Percentiles rank a stretch among this genome's conserved stretches.
These are phyloP conservation scores for Backusella macrospora DNA, from an alignment of 192 early-diverging fungal genomes.

Conservation along the genomic window DNA sequence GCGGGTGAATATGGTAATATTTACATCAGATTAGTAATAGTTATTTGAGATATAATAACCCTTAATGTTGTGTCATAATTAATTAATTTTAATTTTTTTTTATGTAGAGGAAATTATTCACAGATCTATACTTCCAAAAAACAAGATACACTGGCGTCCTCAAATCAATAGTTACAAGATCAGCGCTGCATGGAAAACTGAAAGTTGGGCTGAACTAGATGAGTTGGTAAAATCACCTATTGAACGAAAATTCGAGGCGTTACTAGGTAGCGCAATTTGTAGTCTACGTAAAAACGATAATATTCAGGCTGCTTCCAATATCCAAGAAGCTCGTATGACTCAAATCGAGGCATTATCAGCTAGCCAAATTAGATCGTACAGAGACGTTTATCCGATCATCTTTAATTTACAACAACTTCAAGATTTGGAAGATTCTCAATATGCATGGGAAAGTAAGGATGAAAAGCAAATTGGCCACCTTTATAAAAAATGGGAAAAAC, in stretches of 20 bases:
- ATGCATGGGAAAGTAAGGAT: background rate
- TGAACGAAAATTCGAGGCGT: conserved; percentile 56
- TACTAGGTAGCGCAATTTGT: conserved; percentile 56
- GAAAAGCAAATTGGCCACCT: background rate
- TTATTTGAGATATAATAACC: no score
- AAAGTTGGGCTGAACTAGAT: conserved; percentile 61
- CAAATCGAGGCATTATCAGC: conserved; percentile 57
- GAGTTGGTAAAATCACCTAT: conserved; percentile 39
- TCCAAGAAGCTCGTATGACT: conserved; percentile 47
- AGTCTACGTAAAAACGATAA: conserved; percentile 45
- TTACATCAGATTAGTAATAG: background rate
- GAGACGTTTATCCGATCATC: conserved; percentile 57
- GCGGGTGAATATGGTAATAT: conserved; percentile 68
- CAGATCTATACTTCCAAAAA: conserved; percentile 42
- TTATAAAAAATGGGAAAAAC: background rate
- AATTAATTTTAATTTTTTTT: background rate
- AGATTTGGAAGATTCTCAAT: conserved; percentile 56
- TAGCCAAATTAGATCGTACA: conserved; percentile 69
- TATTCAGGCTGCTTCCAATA: conserved; percentile 32
- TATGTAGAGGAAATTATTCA: conserved; percentile 57
- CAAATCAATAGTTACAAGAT: conserved; percentile 52
- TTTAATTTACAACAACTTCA: conserved; percentile 69
- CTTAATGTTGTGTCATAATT: background rate
- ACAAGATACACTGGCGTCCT: conserved; percentile 55
- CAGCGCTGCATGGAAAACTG: conserved; percentile 68